Conservation (phyloP, 2,329 filamentous ascomycete genomes). For the Botrytis porri region DNA sequence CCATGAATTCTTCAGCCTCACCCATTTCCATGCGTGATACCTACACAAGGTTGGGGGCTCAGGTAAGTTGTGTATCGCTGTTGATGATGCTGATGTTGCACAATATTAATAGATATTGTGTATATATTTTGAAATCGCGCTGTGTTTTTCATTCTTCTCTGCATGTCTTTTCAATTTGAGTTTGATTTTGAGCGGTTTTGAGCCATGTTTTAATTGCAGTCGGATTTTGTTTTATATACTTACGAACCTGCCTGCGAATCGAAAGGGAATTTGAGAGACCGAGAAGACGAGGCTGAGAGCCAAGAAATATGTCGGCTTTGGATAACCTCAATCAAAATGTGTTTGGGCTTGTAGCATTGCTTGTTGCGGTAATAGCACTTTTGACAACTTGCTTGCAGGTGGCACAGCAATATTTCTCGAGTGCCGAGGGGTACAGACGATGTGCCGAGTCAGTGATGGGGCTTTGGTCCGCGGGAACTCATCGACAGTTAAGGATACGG, state of each 20-base stretch:
- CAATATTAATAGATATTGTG: no score
- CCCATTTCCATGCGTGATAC: not conserved
- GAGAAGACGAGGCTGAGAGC: not conserved
- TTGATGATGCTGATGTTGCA: not conserved
- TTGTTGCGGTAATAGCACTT: slow-evolving; percentile 40
- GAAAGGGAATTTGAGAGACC: not conserved
- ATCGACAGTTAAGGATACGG: slow-evolving; percentile 34
- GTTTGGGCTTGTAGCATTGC: slow-evolving; percentile 37
- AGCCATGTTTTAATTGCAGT: not conserved
- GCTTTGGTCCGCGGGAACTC: slow-evolving; percentile 36
- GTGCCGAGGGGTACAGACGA: slow-evolving; percentile 39
- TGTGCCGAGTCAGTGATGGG: slow-evolving; percentile 36
- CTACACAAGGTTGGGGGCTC: not conserved
- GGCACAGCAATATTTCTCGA: slow-evolving; percentile 41
- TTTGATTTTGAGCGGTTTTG: not conserved
- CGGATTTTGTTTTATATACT: not conserved
- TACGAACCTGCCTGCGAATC: not conserved
- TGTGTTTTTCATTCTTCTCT: not conserved
- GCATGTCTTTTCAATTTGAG: not conserved
- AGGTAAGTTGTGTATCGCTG: not conserved
- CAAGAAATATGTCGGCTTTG: slow-evolving; percentile 21
- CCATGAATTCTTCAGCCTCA: not conserved
- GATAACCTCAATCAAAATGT: slow-evolving; percentile 34
- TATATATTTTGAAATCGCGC: not conserved
- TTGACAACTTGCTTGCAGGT: slow-evolving; percentile 37